These are phyloP conservation scores for Lotus japonicus DNA, from an alignment of 306 rosid genomes.

Conservation along the genomic window DNA sequence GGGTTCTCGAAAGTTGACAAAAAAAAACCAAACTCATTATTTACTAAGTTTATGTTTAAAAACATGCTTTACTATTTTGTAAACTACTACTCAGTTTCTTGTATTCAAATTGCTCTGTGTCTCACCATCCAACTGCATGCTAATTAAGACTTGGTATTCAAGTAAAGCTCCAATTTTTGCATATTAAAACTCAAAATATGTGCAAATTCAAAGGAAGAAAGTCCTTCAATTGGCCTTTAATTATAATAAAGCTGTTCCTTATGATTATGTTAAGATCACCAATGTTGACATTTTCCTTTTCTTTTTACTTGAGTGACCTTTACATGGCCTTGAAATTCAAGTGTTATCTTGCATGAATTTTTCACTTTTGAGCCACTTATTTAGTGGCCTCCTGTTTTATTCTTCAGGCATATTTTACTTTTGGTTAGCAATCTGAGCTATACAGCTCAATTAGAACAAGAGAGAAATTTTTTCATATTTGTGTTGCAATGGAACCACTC, in stretches of 20 bases:
- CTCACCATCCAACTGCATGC: not conserved
- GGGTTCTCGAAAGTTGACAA: too few species aligned
- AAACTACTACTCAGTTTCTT: not conserved
- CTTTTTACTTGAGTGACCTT: not conserved
- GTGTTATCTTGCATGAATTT: not conserved
- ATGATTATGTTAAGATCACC: not conserved
- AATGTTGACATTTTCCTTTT: not conserved
- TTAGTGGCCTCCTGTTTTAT: not conserved
- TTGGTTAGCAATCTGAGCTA: not conserved
- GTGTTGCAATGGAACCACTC: not conserved
- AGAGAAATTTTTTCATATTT: not conserved
- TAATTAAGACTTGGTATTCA: not conserved
- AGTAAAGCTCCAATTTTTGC: not conserved
- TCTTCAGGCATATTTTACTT: not conserved
- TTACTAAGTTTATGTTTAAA: not conserved
- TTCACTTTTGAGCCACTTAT: not conserved
- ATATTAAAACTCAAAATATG: not conserved
- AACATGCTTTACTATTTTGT: not conserved
- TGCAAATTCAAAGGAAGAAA: not conserved
- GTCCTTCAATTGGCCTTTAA: not conserved
- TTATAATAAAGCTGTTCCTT: not conserved
- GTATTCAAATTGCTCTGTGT: not conserved
- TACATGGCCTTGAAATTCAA: constrained; percentile 4
- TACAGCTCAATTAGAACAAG: not conserved
- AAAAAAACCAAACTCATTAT: not conserved